Percentiles rank a stretch among this genome's conserved stretches.
Evolutionary conservation across 2,329 filamentous ascomycete genomes (phyloP).

Genomic region (Dendrostoma leiphaemia): DNA sequence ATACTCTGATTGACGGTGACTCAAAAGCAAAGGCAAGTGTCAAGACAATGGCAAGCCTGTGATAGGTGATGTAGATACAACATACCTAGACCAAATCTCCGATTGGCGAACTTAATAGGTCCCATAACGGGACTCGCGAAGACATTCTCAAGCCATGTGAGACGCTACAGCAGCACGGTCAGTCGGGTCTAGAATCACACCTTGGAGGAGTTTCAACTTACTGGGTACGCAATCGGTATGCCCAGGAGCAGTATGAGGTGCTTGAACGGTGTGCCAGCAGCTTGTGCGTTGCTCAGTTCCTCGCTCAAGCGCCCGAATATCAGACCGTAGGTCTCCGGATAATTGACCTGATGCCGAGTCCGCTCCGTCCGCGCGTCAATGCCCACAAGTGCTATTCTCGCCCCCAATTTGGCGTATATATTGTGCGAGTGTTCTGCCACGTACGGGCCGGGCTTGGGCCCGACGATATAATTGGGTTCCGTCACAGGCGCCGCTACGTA

Average conservation of each 20-base stretch:
- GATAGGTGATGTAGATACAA: neutral
- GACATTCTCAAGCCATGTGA: slow-evolving; percentile 97
- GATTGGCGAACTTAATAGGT: slow-evolving; percentile 85
- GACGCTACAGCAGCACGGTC: slow-evolving; percentile 48
- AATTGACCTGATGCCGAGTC: slow-evolving; percentile 91
- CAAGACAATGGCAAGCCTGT: neutral
- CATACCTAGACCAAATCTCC: slow-evolving; percentile 75
- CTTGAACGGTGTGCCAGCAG: slow-evolving; percentile 72
- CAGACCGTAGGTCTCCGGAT: slow-evolving; percentile 82
- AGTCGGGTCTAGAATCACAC: slow-evolving; percentile 5
- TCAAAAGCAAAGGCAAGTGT: neutral
- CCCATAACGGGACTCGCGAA: slow-evolving; percentile 83
- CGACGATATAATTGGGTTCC: slow-evolving; percentile 77
- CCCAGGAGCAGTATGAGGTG: slow-evolving; percentile 86
- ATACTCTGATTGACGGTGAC: neutral
- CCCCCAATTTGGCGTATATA: slow-evolving; percentile 80
- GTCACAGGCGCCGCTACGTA: slow-evolving; percentile 60
- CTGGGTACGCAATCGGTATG: slow-evolving; percentile 81
- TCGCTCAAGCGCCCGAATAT: slow-evolving; percentile 74
- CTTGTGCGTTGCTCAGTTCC: slow-evolving; percentile 67
- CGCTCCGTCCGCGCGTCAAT: slow-evolving; percentile 89
- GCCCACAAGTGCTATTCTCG: slow-evolving; percentile 79
- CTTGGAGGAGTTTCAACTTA: slow-evolving; percentile 43
- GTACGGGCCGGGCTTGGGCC: slow-evolving; percentile 77
- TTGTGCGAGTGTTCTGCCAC: slow-evolving; percentile 86